Conservation (phyloP, 108 stramenopile species). For the Nannochloropsis gaditana region DNA sequence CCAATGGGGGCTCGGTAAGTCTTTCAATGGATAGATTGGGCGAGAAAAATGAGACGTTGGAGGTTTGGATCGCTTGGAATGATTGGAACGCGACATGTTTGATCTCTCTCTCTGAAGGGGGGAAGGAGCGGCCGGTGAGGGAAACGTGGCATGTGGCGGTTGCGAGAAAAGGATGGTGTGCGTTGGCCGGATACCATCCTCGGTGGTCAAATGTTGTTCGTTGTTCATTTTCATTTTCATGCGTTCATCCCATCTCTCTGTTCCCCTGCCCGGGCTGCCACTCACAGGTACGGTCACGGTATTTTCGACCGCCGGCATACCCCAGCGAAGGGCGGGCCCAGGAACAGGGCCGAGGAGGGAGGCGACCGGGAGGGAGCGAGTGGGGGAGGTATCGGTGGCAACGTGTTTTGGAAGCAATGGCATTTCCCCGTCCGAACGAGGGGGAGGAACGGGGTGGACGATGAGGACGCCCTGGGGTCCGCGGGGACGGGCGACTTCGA, state of each 20-base stretch:
- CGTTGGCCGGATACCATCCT: no score
- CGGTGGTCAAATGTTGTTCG: no score
- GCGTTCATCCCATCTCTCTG: not conserved
- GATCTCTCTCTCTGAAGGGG: no score
- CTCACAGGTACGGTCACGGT: not conserved
- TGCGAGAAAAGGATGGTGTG: no score
- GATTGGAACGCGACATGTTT: no score
- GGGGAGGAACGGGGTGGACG: not conserved
- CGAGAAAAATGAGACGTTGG: not conserved
- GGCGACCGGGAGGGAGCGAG: not conserved
- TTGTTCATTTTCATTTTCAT: no score
- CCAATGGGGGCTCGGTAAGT: not conserved
- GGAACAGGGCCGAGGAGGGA: not conserved
- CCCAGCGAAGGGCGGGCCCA: not conserved
- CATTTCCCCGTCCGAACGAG: not conserved
- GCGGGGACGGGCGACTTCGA: not conserved
- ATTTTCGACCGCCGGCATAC: not conserved
- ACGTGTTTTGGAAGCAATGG: not conserved
- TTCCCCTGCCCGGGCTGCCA: not conserved
- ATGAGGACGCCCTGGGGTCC: not conserved
- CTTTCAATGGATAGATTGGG: not conserved
- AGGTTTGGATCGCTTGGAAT: no score
- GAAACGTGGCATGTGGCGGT: no score
- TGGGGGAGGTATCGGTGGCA: not conserved
- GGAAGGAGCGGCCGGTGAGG: no score